phyloP scores from a whole-genome alignment of 495 filamentous ascomycete genomes.

The Cetradonia linearis region DNA sequence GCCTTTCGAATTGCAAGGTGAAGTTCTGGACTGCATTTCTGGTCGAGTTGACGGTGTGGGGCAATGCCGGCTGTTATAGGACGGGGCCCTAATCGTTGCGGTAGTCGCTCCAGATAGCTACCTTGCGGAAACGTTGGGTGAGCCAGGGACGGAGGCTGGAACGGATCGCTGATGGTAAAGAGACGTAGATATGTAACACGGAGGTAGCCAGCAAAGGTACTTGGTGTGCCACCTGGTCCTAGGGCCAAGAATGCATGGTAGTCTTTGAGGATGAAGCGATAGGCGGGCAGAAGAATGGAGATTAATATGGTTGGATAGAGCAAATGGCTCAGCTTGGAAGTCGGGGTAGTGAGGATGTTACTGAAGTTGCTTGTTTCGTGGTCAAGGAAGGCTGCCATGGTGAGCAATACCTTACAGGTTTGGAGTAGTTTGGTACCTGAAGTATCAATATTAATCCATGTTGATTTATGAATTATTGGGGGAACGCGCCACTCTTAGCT shows the following conservation, averaged over 20 bases:
- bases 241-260: slow-evolving; percentile 67
- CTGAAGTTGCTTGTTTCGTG: slow-evolving; percentile 37
- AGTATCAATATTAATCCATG: slow-evolving; percentile 11
- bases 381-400: slow-evolving; percentile 39
- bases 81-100: slow-evolving; percentile 49
- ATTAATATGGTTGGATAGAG: slow-evolving; percentile 39
- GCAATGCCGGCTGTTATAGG: slow-evolving; percentile 64
- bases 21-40: slow-evolving; percentile 43
- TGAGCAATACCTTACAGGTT: slow-evolving; percentile 35
- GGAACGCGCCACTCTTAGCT: slow-evolving; percentile 16
- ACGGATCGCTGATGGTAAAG: slow-evolving; percentile 35
- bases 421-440: slow-evolving; percentile 20
- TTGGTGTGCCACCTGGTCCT: slow-evolving; percentile 71
- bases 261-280: slow-evolving; percentile 54
- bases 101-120: slow-evolving; percentile 45
- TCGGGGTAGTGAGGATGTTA: slow-evolving; percentile 31
- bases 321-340: slow-evolving; percentile 39
- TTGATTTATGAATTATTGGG: background rate
- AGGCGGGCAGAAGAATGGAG: slow-evolving; percentile 39
- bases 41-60: slow-evolving; percentile 66
- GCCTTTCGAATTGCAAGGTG: slow-evolving; percentile 41
- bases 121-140: slow-evolving; percentile 31
- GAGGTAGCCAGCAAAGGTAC: slow-evolving; percentile 61
- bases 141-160: slow-evolving; percentile 28
- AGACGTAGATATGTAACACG: slow-evolving; percentile 50